phyloP scores from a whole-genome alignment of 2,329 filamentous ascomycete species.

The Phialocephala subalpina region DNA sequence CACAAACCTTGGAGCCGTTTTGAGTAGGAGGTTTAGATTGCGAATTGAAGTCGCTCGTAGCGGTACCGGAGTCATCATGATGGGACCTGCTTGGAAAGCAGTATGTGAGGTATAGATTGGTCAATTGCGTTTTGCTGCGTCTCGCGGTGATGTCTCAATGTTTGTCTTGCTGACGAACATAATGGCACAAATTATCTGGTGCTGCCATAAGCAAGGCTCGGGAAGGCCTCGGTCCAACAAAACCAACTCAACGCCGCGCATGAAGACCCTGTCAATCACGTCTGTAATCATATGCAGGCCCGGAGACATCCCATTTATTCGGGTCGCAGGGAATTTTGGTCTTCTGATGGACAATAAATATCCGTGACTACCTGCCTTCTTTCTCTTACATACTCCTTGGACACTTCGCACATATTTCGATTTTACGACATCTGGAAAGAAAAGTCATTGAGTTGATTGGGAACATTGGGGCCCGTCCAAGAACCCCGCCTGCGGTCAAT shows the following conservation, averaged over 20 bases:
- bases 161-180: slow-evolving; percentile 28
- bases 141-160: background rate
- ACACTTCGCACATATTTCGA: background rate
- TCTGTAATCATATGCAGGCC: slow-evolving; percentile 20
- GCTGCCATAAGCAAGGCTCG: slow-evolving; percentile 25
- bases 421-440: background rate
- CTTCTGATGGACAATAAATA: background rate
- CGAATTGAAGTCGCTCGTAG: slow-evolving; percentile 40
- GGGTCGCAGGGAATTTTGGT: slow-evolving; percentile 6
- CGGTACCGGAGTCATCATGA: slow-evolving; percentile 16
- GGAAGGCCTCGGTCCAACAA: slow-evolving; percentile 18
- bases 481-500: slow-evolving; percentile 18
- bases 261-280: slow-evolving; percentile 16
- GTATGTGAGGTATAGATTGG: background rate
- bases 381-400: background rate
- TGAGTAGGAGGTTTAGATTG: slow-evolving; percentile 42
- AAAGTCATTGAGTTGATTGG: background rate
- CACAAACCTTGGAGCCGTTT: slow-evolving; percentile 41
- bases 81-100: slow-evolving; percentile 4
- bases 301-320: slow-evolving; percentile 15
- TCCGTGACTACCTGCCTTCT: background rate
- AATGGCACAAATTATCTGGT: slow-evolving; percentile 18
- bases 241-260: background rate
- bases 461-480: background rate
- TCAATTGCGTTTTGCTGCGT: slow-evolving; percentile 3